Evolutionary conservation across 2,329 filamentous ascomycete genomes (phyloP), one percentile per base, ranked within the genome.

Genomic region (Emergomyces pasteurianus): DNA sequence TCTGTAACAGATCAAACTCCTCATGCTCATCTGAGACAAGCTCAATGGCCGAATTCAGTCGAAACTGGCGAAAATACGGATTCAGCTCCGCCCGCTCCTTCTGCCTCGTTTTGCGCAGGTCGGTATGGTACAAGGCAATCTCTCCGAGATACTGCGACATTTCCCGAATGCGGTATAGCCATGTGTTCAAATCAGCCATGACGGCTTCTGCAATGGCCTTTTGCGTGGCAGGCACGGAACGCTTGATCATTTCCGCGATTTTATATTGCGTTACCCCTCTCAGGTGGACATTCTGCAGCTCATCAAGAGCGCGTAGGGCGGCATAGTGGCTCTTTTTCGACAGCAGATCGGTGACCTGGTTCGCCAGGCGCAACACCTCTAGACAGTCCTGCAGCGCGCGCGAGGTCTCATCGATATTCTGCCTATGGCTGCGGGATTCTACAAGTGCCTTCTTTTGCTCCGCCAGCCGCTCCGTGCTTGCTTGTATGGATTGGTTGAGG

Each of bases 91-190:
- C 83, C 23, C 94, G 84, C 68, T 95, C 87, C 71, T 91, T 88
- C 69, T 95, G 90, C 58, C 92, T 83, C 28, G 85, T 84, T 64
- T 92, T 84, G 52, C 94, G 85, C 71, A 95, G 83, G 68, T 96
- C 89, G 0, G 94, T 99, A 70, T 97, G 91, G 70, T 95, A 97
- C 71, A 99, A 95, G 3, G 94, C 92, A 7, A 99, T 90, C 72
- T 99, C 94, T 4, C 94, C 94, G 8, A 99, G 78, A 65, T 96
- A 96, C 67, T 96, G 92, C 1, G 94, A 96, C 21, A 91, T 95
- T 74, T 99, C 94, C 68, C 94, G 86, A 64, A 99, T 95, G 26
- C 90, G 86, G 70, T 88, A 99, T 10, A 99, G 80, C 94, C 94
- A 99, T 0, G 91, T 96, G 71, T 97, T 97, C 60, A 99, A 77